Conservation (phyloP, 441 rosid species). For the Daphne laureola region DNA sequence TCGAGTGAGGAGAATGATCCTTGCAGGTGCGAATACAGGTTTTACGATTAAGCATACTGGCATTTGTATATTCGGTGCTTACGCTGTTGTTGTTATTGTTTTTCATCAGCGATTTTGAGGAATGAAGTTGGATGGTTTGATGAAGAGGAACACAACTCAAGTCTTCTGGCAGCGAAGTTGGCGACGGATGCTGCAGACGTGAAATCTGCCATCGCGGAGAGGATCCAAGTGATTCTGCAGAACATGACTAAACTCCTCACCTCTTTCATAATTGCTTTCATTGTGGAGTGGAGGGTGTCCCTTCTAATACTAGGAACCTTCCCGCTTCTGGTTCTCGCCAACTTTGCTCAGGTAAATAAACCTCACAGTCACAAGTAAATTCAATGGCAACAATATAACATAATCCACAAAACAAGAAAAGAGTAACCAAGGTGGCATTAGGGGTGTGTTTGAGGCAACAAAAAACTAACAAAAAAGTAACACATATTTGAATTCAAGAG, state of each 20-base stretch:
- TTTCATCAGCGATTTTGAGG: constrained; percentile 67
- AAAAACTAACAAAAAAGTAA: no score
- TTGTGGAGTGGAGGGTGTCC: constrained; percentile 97
- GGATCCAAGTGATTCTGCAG: constrained; percentile 90
- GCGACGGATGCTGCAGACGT: constrained; percentile 95
- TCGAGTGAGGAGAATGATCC: constrained; percentile 98
- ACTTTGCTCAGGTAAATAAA: constrained; percentile 93
- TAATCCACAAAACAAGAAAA: constrained; percentile 1
- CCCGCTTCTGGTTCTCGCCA: constrained; percentile 97
- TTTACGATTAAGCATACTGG: neutral
- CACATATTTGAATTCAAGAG: no score
- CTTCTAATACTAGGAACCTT: constrained; percentile 91
- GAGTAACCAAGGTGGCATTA: constrained; percentile 14
- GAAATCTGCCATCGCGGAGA: constrained; percentile 91
- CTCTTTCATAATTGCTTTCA: constrained; percentile 95
- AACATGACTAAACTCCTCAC: constrained; percentile 99
- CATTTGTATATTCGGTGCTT: neutral
- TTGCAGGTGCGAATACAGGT: constrained; percentile 54
- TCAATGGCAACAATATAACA: neutral
- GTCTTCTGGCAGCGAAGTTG: constrained; percentile 76
- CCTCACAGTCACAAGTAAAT: neutral
- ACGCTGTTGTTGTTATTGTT: constrained; percentile 15
- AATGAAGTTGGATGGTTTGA: constrained; percentile 99
- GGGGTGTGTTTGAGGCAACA: no score
- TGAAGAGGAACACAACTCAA: constrained; percentile 96